phyloP scores from a whole-genome alignment of 352 stramenopile species.

The Pseudoperonospora humuli region DNA sequence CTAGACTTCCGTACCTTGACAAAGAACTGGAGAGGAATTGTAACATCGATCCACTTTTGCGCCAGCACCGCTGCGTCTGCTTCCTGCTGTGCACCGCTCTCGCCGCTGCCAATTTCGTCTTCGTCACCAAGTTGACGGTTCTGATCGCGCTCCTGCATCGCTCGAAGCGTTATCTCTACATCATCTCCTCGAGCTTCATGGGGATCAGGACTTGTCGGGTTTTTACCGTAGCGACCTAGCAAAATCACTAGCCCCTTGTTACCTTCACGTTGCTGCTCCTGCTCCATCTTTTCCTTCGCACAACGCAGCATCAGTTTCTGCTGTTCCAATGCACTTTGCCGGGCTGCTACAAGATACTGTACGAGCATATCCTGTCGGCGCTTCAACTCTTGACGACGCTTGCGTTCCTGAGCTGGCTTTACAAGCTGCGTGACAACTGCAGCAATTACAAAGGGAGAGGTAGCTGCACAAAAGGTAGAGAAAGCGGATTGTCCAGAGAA shows the following conservation, averaged over 20 bases:
- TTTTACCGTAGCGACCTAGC: slow-evolving; percentile 63
- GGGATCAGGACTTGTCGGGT: slow-evolving; percentile 50
- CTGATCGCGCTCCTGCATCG: slow-evolving; percentile 14
- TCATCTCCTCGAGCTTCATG: slow-evolving; percentile 18
- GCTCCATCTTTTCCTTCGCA: slow-evolving; percentile 50
- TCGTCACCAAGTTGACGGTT: slow-evolving; percentile 19
- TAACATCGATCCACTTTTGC: slow-evolving; percentile 70
- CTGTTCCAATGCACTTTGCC: slow-evolving; percentile 49
- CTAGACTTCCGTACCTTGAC: slow-evolving; percentile 35
- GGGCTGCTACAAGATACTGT: slow-evolving; percentile 51
- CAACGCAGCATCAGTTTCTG: slow-evolving; percentile 65
- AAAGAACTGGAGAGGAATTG: slow-evolving; percentile 75
- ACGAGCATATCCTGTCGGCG: slow-evolving; percentile 36
- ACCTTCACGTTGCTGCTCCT: slow-evolving; percentile 35
- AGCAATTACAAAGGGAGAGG: slow-evolving; percentile 58
- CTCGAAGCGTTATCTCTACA: slow-evolving; percentile 11
- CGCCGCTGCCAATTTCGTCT: slow-evolving; percentile 8
- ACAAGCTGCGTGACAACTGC: slow-evolving; percentile 60
- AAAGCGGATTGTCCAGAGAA: slow-evolving; percentile 61
- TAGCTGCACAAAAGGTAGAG: slow-evolving; percentile 67
- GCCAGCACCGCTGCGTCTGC: slow-evolving; percentile 20
- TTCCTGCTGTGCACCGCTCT: slow-evolving; percentile 12
- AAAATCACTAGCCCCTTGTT: slow-evolving; percentile 63
- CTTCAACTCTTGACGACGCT: slow-evolving; percentile 39
- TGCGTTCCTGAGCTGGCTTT: slow-evolving; percentile 54